These are phyloP conservation scores for Geum urbanum DNA, from an alignment of 306 rosid species.

Conservation along the genomic window DNA sequence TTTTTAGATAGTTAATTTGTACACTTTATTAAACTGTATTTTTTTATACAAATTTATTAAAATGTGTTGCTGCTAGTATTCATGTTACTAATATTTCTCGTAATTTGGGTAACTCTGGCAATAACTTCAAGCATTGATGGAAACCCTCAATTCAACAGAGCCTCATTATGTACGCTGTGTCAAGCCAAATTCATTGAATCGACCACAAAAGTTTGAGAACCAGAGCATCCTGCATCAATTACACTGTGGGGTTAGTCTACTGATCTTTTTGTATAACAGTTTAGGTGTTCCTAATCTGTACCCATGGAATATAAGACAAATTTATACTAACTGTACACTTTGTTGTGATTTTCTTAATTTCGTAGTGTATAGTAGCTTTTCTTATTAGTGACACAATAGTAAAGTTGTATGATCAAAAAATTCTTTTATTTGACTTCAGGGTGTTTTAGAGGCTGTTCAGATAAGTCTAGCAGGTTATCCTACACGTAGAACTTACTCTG, in stretches of 20 bases:
- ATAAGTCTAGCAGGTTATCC: constrained; percentile 99
- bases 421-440: constrained; percentile 45
- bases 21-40: background rate
- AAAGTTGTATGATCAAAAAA: no score
- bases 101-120: constrained; percentile 45
- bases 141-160: constrained; percentile 77
- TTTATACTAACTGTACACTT: background rate
- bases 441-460: constrained; percentile 96
- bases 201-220: constrained; percentile 83
- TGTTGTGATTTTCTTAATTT: background rate
- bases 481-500: constrained; percentile 77
- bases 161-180: constrained; percentile 97
- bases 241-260: constrained; percentile 88
- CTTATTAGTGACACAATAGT: background rate
- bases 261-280: background rate
- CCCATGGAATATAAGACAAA: background rate
- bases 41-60: no score
- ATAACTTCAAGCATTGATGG: constrained; percentile 99
- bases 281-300: background rate
- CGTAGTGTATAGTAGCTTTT: background rate
- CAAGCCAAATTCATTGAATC: constrained; percentile 91
- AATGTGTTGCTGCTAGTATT: background rate
- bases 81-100: background rate
- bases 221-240: constrained; percentile 84
- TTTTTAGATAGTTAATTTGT: constrained; percentile 13